Percentiles rank a stretch among this genome's conserved stretches.
These are phyloP conservation scores for Metarhizium brunneum DNA, from an alignment of 2,329 filamentous ascomycete species.

Conservation along the genomic window DNA sequence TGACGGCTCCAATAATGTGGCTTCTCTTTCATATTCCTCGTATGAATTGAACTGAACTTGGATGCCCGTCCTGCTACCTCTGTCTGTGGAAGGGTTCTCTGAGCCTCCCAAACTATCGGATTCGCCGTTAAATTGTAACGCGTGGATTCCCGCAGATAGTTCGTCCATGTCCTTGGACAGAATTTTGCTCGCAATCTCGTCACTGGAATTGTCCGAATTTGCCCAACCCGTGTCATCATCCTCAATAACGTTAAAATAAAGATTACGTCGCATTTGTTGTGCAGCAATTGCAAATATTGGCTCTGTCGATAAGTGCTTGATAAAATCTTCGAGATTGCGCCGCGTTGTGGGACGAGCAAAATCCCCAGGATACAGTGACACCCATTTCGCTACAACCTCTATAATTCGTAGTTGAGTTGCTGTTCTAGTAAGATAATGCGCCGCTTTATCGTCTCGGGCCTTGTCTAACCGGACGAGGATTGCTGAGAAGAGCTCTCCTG, in stretches of 20 bases:
- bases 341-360: conserved; percentile 73
- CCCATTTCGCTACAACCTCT: conserved; percentile 80
- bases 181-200: conserved; percentile 24
- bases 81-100: conserved; percentile 30
- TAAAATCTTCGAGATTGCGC: conserved; percentile 64
- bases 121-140: conserved; percentile 39
- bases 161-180: conserved; percentile 31
- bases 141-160: conserved; percentile 32
- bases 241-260: conserved; percentile 64
- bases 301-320: conserved; percentile 62
- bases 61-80: conserved; percentile 28
- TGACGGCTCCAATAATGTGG: conserved; percentile 60
- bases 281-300: conserved; percentile 78
- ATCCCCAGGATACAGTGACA: conserved; percentile 82
- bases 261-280: conserved; percentile 71
- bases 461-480: conserved; percentile 70
- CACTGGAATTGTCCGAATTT: conserved; percentile 55
- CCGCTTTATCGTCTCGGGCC: conserved; percentile 55
- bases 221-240: conserved; percentile 94
- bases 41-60: conserved; percentile 54
- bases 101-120: conserved; percentile 36
- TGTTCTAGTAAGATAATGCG: conserved; percentile 66
- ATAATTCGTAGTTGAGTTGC: conserved; percentile 76
- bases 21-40: conserved; percentile 75
- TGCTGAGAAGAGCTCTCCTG: conserved; percentile 65